Evolutionary conservation across 345 rosid genomes (phyloP).

Genomic region (Lumnitzera racemosa): DNA sequence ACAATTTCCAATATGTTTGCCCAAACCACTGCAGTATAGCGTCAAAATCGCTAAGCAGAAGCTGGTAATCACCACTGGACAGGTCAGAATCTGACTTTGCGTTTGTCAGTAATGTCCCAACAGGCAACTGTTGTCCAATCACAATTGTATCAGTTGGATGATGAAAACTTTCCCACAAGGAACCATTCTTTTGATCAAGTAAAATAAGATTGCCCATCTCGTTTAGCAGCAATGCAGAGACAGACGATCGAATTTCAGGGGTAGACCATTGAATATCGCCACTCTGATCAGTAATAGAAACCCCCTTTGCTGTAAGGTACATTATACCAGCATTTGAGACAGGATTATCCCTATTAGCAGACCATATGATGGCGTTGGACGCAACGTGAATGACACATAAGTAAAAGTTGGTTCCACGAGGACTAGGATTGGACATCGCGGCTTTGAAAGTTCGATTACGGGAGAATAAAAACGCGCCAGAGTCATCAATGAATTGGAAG

Average conservation of each 20-base stretch:
- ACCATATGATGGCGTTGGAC: conserved; percentile 63
- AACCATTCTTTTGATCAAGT: conserved; percentile 44
- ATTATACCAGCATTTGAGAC: conserved; percentile 52
- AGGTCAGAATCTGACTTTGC: conserved; percentile 38
- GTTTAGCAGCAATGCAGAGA: conserved; percentile 34
- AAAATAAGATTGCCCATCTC: conserved; percentile 75
- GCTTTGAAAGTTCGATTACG: conserved; percentile 52
- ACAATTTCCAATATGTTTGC: conserved; percentile 65
- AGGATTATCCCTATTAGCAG: conserved; percentile 68
- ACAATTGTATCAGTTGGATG: conserved; percentile 73
- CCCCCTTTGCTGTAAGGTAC: conserved; percentile 50
- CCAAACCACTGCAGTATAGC: conserved; percentile 51
- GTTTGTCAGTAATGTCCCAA: conserved; percentile 34
- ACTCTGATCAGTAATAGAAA: conserved; percentile 39
- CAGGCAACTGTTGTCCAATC: conserved; percentile 45
- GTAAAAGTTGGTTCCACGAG: conserved; percentile 39
- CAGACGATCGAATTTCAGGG: conserved; percentile 44
- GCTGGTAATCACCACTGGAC: conserved; percentile 54
- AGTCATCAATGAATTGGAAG: conserved; percentile 33
- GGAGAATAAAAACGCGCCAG: conserved; percentile 60
- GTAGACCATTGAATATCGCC: conserved; percentile 59
- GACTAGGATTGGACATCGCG: conserved; percentile 45
- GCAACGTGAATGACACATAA: conserved; percentile 56
- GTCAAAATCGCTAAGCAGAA: conserved; percentile 38
- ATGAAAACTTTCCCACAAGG: conserved; percentile 79